Evolutionary conservation across 169 alveolate genomes (phyloP), one percentile per base, ranked within the genome.

Genomic region (Cystoisospora suis): DNA sequence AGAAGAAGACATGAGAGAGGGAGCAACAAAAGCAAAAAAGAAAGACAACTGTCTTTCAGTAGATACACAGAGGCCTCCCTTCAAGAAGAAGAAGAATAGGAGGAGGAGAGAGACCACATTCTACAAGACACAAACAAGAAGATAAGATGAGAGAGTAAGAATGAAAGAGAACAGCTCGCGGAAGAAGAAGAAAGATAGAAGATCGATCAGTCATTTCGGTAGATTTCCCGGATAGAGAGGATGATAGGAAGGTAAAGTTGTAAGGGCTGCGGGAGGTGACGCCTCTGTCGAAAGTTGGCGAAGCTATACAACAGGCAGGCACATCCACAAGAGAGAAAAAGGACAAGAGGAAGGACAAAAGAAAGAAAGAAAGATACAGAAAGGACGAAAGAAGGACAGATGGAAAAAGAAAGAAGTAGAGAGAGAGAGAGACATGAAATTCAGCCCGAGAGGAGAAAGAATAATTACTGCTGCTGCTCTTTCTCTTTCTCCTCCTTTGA

Each of bases 141-240:
- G n/a, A n/a, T n/a, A n/a, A n/a, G n/a, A n/a, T n/a, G n/a, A n/a
- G n/a, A n/a, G n/a, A n/a, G n/a, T n/a, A n/a, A n/a, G n/a, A n/a
- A n/a, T n/a, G n/a, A n/a, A n/a, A n/a, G n/a, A n/a, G n/a, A n/a
- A n/a, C n/a, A n/a, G n/a, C n/a, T n/a, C n/a, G n/a, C n/a, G n/a
- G n/a, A n/a, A n/a, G n/a, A n/a, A n/a, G n/a, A n/a, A n/a, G n/a
- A n/a, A n/a, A n/a, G n/a, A n/a, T n/a, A n/a, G n/a, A n/a, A n/a
- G n/a, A n/a, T n/a, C n/a, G n/a, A n/a, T n/a, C n/a, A 29, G 20
- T 65, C 42, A 40, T 17, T 72, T 72, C 56, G 83, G 83, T 0
- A 72, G 83, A 72, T 72, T 72, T 32, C 83, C 83, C 0, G 83
- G 83, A 29, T 72, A 40, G 12, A 72, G 83, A 2, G 83, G 83